phyloP scores from a whole-genome alignment of 2,329 filamentous ascomycete genomes.

The Amesomyces nigricolor region DNA sequence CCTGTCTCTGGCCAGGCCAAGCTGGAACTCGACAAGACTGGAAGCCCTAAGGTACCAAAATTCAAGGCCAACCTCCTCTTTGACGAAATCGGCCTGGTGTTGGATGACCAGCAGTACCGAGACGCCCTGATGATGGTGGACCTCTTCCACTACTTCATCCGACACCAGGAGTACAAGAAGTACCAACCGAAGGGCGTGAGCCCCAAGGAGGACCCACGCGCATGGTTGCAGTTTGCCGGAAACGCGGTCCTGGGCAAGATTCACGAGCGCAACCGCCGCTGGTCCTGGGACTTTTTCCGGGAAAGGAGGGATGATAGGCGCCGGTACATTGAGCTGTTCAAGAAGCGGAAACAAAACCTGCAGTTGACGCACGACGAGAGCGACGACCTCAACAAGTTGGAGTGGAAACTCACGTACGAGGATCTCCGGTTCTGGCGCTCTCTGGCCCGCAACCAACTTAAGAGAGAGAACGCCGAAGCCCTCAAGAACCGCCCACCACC shows the following conservation, averaged over 20 bases:
- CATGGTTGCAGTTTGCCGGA: constrained; percentile 89
- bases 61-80: constrained; percentile 89
- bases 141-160: constrained; percentile 95
- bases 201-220: constrained; percentile 83
- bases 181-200: constrained; percentile 75
- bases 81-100: constrained; percentile 94
- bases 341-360: constrained; percentile 76
- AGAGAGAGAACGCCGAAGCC: constrained; percentile 90
- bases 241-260: constrained; percentile 89
- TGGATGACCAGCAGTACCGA: constrained; percentile 96
- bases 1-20: constrained; percentile 94
- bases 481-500: constrained; percentile 56
- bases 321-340: constrained; percentile 90
- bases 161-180: constrained; percentile 95
- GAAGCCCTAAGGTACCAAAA: constrained; percentile 70
- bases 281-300: constrained; percentile 94
- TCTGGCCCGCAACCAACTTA: constrained; percentile 84
- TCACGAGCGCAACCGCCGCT: constrained; percentile 83
- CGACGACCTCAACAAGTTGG: constrained; percentile 68
- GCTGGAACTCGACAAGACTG: constrained; percentile 90
- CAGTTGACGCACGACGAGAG: constrained; percentile 65
- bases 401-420: constrained; percentile 87
- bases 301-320: constrained; percentile 86
- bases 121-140: constrained; percentile 98
- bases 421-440: constrained; percentile 97